A percentile compares a stretch with the other conserved stretches of the same genome.
Conservation (phyloP, 2,329 filamentous ascomycete genomes). For the Ilyonectria destructans region DNA sequence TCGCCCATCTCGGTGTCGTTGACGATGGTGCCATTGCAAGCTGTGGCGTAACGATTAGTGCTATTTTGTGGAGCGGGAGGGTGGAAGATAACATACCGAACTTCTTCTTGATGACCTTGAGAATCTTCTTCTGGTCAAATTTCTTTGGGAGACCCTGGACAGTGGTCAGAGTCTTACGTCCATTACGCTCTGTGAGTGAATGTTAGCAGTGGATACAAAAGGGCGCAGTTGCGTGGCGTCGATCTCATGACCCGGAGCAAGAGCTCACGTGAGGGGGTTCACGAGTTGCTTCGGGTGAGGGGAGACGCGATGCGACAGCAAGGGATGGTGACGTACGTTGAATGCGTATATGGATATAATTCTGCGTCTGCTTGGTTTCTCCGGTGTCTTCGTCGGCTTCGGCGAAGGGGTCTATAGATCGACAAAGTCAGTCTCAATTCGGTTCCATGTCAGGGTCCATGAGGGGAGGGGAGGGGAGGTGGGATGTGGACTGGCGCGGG, state of each 20-base stretch:
- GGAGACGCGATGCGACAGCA: slow-evolving; percentile 22
- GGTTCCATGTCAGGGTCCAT: slow-evolving; percentile 2
- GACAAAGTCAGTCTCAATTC: slow-evolving; percentile 21
- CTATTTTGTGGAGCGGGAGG: not conserved
- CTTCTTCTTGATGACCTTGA: slow-evolving; percentile 99
- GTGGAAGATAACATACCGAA: slow-evolving; percentile 77
- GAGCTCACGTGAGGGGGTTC: slow-evolving; percentile 35
- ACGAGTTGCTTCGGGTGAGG: slow-evolving; percentile 23
- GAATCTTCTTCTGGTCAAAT: slow-evolving; percentile 99
- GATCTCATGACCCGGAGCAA: slow-evolving; percentile 18
- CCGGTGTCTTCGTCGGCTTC: slow-evolving; percentile 99
- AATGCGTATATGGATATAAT: slow-evolving; percentile 99
- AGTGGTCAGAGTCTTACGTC: slow-evolving; percentile 99
- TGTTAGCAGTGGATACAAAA: slow-evolving; percentile 49
- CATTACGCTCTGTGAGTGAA: slow-evolving; percentile 89
- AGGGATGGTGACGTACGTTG: slow-evolving; percentile 79
- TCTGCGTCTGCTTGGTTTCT: slow-evolving; percentile 94
- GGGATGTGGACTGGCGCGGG: slow-evolving; percentile 36
- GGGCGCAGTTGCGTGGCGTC: slow-evolving; percentile 1
- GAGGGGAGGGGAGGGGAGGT: slow-evolving; percentile 10
- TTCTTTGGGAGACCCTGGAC: slow-evolving; percentile 99
- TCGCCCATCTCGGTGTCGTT: slow-evolving; percentile 97
- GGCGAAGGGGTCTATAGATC: slow-evolving; percentile 94
- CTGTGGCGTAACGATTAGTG: slow-evolving; percentile 60
- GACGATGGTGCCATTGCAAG: slow-evolving; percentile 99